A percentile compares a stretch with the other conserved stretches of the same genome.
Evolutionary conservation across 805 yeast species (phyloP).

Genomic region (Kuraishia ogatae): DNA sequence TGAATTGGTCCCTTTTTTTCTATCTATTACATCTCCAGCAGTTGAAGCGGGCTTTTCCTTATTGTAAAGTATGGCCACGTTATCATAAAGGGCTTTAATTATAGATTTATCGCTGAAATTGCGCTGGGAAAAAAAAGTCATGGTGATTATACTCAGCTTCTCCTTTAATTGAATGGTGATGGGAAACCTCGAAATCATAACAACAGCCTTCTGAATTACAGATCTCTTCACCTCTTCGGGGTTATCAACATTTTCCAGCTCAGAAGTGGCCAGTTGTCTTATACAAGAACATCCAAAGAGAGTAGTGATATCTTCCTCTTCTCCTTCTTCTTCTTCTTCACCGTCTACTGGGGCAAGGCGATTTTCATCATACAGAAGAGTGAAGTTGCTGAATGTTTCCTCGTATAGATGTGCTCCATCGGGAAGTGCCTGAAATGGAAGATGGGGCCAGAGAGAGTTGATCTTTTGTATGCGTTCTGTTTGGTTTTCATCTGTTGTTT

Average conservation of each 20-base stretch:
- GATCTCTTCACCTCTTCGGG: constrained; percentile 71
- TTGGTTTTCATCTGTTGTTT: constrained; percentile 23
- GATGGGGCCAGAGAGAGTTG: constrained; percentile 61
- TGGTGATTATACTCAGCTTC: constrained; percentile 82
- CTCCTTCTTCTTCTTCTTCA: neutral
- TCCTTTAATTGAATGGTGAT: constrained; percentile 84
- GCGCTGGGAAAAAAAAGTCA: constrained; percentile 74
- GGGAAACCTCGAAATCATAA: constrained; percentile 79
- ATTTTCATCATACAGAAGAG: constrained; percentile 70
- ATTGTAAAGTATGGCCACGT: constrained; percentile 38
- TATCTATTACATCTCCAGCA: constrained; percentile 15
- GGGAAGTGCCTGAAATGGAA: constrained; percentile 93
- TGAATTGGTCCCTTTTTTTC: constrained; percentile 13
- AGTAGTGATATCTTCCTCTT: constrained; percentile 37
- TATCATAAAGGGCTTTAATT: constrained; percentile 62
- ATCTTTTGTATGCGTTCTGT: constrained; percentile 21
- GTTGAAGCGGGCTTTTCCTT: constrained; percentile 14
- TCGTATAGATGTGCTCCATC: constrained; percentile 93
- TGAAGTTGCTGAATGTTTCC: constrained; percentile 89
- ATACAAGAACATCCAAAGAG: constrained; percentile 94
- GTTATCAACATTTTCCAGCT: constrained; percentile 35
- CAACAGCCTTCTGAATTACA: constrained; percentile 85
- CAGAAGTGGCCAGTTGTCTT: constrained; percentile 64
- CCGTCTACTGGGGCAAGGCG: constrained; percentile 7
- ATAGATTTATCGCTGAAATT: constrained; percentile 65